These are phyloP conservation scores for Plasmodium fragile DNA, from an alignment of 169 alveolate species.

Conservation along the genomic window DNA sequence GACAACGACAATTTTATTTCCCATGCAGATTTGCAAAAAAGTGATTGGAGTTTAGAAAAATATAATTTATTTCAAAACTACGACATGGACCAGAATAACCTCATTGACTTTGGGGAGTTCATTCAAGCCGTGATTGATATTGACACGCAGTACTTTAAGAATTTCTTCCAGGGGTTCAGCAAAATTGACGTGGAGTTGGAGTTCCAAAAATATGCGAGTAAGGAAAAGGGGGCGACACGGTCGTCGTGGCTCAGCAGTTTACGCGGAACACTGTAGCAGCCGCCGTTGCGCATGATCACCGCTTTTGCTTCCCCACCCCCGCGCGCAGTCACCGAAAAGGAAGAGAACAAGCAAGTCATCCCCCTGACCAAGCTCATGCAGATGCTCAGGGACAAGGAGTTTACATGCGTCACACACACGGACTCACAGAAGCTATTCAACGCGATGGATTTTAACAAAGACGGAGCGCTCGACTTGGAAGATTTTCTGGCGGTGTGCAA, in stretches of 20 bases:
- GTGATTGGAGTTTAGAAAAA: conserved; percentile 76
- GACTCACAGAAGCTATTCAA: conserved; percentile 49
- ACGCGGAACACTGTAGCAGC: too few relatives aligned
- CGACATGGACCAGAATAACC: conserved; percentile 80
- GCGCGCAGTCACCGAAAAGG: conserved; percentile 66
- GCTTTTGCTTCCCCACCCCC: background rate
- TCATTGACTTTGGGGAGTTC: conserved; percentile 83
- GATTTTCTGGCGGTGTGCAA: conserved; percentile 53
- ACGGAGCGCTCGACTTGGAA: conserved; percentile 68
- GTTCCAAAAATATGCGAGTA: conserved; percentile 81
- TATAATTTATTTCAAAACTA: conserved; percentile 73
- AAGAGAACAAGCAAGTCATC: conserved; percentile 62
- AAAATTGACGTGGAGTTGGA: conserved; percentile 81
- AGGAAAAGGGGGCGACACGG: background rate
- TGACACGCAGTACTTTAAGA: conserved; percentile 79
- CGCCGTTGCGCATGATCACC: background rate
- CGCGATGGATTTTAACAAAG: conserved; percentile 66
- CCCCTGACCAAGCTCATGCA: conserved; percentile 72
- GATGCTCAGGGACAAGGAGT: conserved; percentile 73
- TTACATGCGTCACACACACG: conserved; percentile 74
- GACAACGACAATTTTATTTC: conserved; percentile 79
- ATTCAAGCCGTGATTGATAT: conserved; percentile 80
- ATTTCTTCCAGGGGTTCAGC: conserved; percentile 79
- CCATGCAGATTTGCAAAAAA: conserved; percentile 82
- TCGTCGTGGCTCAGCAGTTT: too few relatives aligned